Conservation (phyloP, 2,329 filamentous ascomycete species). For the Pseudonectria foliicola region DNA sequence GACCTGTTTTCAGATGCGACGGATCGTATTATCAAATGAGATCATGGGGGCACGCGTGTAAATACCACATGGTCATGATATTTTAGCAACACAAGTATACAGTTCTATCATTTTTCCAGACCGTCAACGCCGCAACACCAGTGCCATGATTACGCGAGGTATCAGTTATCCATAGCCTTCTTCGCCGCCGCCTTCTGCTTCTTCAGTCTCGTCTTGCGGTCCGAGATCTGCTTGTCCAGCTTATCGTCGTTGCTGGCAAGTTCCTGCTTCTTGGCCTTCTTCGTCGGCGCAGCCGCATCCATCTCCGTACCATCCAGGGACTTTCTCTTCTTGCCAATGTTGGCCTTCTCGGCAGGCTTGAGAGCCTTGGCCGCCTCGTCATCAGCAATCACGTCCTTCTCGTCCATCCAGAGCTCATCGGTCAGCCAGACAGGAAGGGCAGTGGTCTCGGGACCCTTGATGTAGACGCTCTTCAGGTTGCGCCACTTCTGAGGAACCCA, state of each 20-base stretch:
- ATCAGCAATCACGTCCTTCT: constrained; percentile 63
- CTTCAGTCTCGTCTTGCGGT: constrained; percentile 49
- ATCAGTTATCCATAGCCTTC: constrained; percentile 41
- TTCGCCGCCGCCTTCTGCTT: constrained; percentile 53
- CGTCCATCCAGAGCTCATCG: constrained; percentile 82
- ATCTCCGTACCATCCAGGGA: constrained; percentile 35
- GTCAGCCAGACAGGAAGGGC: constrained; percentile 93
- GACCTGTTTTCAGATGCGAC: constrained; percentile 3
- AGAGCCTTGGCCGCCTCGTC: constrained; percentile 43
- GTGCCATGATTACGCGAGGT: constrained; percentile 21
- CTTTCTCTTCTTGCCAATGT: constrained; percentile 60
- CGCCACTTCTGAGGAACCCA: constrained; percentile 82
- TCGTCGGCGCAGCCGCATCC: constrained; percentile 36
- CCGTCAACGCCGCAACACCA: constrained; percentile 28
- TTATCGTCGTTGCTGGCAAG: constrained; percentile 43
- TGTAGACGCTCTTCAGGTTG: constrained; percentile 74
- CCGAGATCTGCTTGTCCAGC: constrained; percentile 52
- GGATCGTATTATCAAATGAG: constrained; percentile 2
- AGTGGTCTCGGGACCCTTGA: constrained; percentile 85
- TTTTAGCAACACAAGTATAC: constrained; percentile 8
- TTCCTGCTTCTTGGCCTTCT: constrained; percentile 30
- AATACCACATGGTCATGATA: constrained; percentile 12
- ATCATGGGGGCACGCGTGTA: constrained; percentile 2
- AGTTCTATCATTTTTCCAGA: constrained; percentile 18
- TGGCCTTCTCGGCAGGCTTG: constrained; percentile 39